Evolutionary conservation across 1,284 basidiomycete genomes (phyloP).

Genomic region (Agaricales sp.): DNA sequence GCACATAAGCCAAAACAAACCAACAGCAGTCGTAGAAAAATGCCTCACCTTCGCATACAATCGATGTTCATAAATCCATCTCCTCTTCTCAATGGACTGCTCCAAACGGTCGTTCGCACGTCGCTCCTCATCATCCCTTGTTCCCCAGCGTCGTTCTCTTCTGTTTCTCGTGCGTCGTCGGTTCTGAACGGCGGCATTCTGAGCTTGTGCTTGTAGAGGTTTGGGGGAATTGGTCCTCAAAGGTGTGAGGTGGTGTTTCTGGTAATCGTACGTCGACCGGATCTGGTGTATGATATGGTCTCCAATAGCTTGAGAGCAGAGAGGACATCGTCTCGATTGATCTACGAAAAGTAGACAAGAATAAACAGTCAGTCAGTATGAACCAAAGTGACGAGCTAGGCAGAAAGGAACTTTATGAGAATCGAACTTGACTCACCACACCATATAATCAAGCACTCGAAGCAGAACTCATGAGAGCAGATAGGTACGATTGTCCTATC

Average conservation of each 20-base stretch:
- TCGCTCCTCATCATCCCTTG: slow-evolving; percentile 33
- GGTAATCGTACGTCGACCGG: slow-evolving; percentile 66
- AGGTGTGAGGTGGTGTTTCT: slow-evolving; percentile 72
- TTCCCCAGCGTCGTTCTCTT: slow-evolving; percentile 47
- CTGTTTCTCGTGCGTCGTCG: slow-evolving; percentile 21
- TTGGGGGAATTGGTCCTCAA: slow-evolving; percentile 40
- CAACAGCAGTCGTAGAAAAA: slow-evolving; percentile 27
- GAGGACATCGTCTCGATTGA: slow-evolving; percentile 69
- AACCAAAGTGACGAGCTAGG: no score
- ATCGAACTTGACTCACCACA: slow-evolving; percentile 35
- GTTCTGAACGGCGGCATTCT: slow-evolving; percentile 15
- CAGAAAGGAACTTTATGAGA: no score
- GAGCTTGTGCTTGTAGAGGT: slow-evolving; percentile 21
- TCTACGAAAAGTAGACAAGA: slow-evolving; percentile 25
- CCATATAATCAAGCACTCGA: slow-evolving; percentile 80
- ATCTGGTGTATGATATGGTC: slow-evolving; percentile 75
- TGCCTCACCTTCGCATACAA: slow-evolving; percentile 54
- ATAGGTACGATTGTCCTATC: slow-evolving; percentile 71
- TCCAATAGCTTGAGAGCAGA: slow-evolving; percentile 69
- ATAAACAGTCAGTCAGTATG: slow-evolving; percentile 4
- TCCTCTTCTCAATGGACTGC: slow-evolving; percentile 39
- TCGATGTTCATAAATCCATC: slow-evolving; percentile 63
- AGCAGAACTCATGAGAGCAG: slow-evolving; percentile 86
- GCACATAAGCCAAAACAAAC: slow-evolving; percentile 15
- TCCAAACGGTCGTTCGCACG: slow-evolving; percentile 39